Evolutionary conservation across 768 basidiomycete genomes (phyloP).

Genomic region (Lactarius quietus): DNA sequence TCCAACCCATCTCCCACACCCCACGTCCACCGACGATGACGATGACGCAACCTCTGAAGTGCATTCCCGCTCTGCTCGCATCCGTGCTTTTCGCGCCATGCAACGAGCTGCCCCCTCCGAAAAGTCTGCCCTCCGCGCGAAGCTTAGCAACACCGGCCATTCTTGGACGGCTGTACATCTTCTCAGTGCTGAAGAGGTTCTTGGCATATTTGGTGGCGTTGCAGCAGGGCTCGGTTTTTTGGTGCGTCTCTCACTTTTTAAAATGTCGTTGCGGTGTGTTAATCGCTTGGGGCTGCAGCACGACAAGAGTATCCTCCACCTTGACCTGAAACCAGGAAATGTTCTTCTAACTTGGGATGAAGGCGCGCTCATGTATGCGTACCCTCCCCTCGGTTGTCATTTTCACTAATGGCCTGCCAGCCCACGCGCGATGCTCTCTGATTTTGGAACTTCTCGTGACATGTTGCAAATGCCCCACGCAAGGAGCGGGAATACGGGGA

Average conservation of each 20-base stretch:
- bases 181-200: slow-evolving; percentile 79
- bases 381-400: not conserved
- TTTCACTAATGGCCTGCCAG: slow-evolving; percentile 38
- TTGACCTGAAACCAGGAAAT: slow-evolving; percentile 93
- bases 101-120: slow-evolving; percentile 64
- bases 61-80: slow-evolving; percentile 63
- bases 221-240: slow-evolving; percentile 85
- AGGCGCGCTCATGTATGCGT: slow-evolving; percentile 67
- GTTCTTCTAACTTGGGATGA: slow-evolving; percentile 92
- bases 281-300: slow-evolving; percentile 47
- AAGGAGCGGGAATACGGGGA: slow-evolving; percentile 93
- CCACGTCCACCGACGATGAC: slow-evolving; percentile 38
- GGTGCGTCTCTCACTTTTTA: slow-evolving; percentile 42
- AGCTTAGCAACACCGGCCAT: slow-evolving; percentile 39
- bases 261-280: not conserved
- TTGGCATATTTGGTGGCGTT: slow-evolving; percentile 77
- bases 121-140: slow-evolving; percentile 53
- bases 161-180: slow-evolving; percentile 77
- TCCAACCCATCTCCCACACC: slow-evolving; percentile 27
- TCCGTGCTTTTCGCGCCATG: slow-evolving; percentile 69
- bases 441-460: slow-evolving; percentile 93
- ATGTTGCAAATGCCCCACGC: slow-evolving; percentile 67
- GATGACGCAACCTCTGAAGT: slow-evolving; percentile 24
- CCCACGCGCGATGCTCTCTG: slow-evolving; percentile 91
- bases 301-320: slow-evolving; percentile 79